Base-by-base conservation (phyloP, 2,329 filamentous ascomycete genomes). In the Chaetomium sp. region DNA sequence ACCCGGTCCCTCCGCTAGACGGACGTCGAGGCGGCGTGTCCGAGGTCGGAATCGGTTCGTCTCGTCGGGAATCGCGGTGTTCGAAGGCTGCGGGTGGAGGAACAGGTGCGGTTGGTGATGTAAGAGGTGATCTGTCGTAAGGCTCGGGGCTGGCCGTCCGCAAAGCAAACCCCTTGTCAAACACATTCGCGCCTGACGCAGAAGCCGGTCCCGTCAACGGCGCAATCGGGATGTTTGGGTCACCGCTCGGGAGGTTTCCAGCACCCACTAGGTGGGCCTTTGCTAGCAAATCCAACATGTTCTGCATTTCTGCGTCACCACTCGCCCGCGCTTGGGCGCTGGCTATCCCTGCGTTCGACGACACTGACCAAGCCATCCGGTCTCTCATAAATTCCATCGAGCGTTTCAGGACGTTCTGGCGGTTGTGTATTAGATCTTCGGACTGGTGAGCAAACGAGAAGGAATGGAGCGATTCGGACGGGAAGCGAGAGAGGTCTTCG, bases 361-460 rank as follows among this genome's bases (percentile, higher is more conserved):
- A 80, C 51, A 68, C 72, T 36, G 87, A 82, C 86, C 90, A 92
- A 61, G 88, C 88, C 72, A 95, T 81, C 61, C 89, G 88, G 68
- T 96, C 91, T 67, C 89, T 88, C 88, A 99, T 95, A 68, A 97
- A 96, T 70, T 97, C 94, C 67, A 96, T 86, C 7, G 91, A 95
- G 57, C 92, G 82, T 73, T 95, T 96, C 66, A 99, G 71, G 37
- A 96, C 87, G 76, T 90, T 95, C 70, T 97, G 91, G 53, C 94
- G 87, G 69, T 84, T 96, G 69, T 96, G 89, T 54, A 97, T 79
- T 60, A 90, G 85, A 60, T 97, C 92, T 67, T 96, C 91, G 3
- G 91, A 92, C 71, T 96, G 91, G 64, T 95, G 89, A 42, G 94
- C 90, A 71, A 99, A 99, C 10, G 92, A 97, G 74, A 99, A 99